Percentiles rank a stretch among this genome's conserved stretches.
phyloP scores from a whole-genome alignment of 1,284 basidiomycete species.

The Ganoderma meredithae region DNA sequence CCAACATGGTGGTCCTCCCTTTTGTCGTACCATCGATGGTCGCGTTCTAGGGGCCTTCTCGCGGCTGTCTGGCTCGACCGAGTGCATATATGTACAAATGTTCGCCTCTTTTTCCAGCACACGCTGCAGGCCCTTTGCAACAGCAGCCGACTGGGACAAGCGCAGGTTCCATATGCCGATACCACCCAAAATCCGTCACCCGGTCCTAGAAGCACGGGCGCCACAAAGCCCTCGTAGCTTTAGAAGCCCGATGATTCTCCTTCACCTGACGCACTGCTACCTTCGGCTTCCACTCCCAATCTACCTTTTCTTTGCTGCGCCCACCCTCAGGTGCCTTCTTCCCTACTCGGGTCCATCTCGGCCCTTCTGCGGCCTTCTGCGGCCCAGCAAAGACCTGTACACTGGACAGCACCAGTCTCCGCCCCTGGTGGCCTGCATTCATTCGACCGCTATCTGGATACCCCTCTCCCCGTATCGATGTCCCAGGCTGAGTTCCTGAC shows the following conservation, averaged over 20 bases:
- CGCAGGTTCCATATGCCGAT: background rate
- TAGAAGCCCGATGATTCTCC: slow-evolving; percentile 30
- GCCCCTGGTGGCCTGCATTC: background rate
- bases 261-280: slow-evolving; percentile 2
- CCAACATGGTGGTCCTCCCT: slow-evolving; percentile 8
- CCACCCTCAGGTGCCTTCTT: slow-evolving; percentile 3
- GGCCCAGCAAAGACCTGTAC: slow-evolving; percentile 14
- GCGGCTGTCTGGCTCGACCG: background rate
- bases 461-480: background rate
- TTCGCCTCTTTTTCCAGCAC: background rate
- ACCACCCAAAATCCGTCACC: background rate
- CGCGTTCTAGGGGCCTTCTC: background rate
- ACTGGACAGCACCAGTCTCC: background rate
- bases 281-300: slow-evolving; percentile 3
- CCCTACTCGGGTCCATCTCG: slow-evolving; percentile 30
- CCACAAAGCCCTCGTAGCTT: slow-evolving; percentile 26
- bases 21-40: slow-evolving; percentile 6
- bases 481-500: background rate
- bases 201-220: slow-evolving; percentile 17
- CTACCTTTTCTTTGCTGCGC: slow-evolving; percentile 5
- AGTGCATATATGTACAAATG: background rate
- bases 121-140: slow-evolving; percentile 1
- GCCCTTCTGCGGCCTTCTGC: slow-evolving; percentile 32
- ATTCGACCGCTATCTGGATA: background rate
- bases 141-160: slow-evolving; percentile 14